Evolutionary conservation across 495 filamentous ascomycete genomes (phyloP), one percentile per base, ranked within the genome.

Genomic region (Penicillium nucicola): DNA sequence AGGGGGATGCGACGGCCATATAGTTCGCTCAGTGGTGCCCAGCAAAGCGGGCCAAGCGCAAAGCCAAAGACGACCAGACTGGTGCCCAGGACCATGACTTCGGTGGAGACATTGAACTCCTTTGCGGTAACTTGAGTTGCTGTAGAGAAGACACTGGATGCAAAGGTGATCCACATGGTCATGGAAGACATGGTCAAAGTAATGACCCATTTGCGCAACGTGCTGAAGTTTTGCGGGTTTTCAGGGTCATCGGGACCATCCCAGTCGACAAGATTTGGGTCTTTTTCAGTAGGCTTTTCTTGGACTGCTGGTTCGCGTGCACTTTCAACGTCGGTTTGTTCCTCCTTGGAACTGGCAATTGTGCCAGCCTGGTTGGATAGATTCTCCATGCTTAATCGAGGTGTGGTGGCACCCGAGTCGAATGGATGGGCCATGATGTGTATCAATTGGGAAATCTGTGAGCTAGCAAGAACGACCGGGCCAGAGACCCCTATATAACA

Each of bases 181-280:
- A 85, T 72, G 1, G 61, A 57, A 10, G 75, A 75, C 48, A 86
- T 68, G 23, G 85, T 72, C 57, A 82, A 77, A 0, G 91, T 85
- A 40, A 88, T 77, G 0, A 83, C 50, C 84, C 86, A 91, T 69
- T 95, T 95, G 42, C 76, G 73, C 33, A 65, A 53, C 0, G 56
- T 50, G 0, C 79, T 61, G 55, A 85, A 89, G 65, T 92, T 91
- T 60, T 83, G 75, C 4, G 88, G 88, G 68, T 89, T 87, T 36
- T 80, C 69, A 0, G 85, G 85, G 54, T 92, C 88, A 42, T 86
- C 58, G 0, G 68, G 71, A 7, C 74, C 72, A 53, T 74, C 66
- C 63, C 67, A 77, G 30, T 68, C 68, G 1, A 77, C 68, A 6
- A 76, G 55, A 32, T 74, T 72, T 11, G 74, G 69, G 39, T 75